Evolutionary conservation across 2,329 filamentous ascomycete species (phyloP).

Genomic region (Colletotrichum tofieldiae): DNA sequence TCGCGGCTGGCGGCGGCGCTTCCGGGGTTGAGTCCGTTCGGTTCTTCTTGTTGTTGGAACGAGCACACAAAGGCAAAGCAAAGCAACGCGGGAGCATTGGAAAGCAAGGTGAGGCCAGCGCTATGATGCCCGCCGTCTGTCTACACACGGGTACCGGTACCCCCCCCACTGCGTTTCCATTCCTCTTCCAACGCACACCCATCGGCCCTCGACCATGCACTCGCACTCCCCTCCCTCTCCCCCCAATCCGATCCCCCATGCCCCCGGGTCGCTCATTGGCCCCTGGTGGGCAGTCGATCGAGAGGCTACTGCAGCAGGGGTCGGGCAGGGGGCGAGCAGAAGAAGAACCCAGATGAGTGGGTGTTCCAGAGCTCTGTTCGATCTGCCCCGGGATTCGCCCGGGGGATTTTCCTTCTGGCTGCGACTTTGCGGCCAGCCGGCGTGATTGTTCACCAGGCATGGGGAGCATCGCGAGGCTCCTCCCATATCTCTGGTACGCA

Average conservation of each 20-base stretch:
- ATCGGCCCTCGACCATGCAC: background rate
- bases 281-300: constrained; percentile 38
- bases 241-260: constrained; percentile 18
- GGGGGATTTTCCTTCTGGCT: constrained; percentile 25
- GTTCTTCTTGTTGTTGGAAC: constrained; percentile 22
- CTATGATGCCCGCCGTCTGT: constrained; percentile 28
- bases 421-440: constrained; percentile 21
- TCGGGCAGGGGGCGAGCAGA: constrained; percentile 26
- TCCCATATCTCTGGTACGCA: constrained; percentile 21
- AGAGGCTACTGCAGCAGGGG: constrained; percentile 38
- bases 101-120: constrained; percentile 20
- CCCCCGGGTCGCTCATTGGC: constrained; percentile 23
- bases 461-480: background rate
- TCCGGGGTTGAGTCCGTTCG: constrained; percentile 17
- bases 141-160: constrained; percentile 16
- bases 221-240: background rate
- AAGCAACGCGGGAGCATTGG: background rate
- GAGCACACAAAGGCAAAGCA: background rate
- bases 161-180: background rate
- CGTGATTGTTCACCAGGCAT: constrained; percentile 9
- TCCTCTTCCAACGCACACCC: constrained; percentile 1
- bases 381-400: constrained; percentile 42
- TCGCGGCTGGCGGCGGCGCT: constrained; percentile 33
- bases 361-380: constrained; percentile 40
- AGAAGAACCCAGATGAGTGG: constrained; percentile 40